Evolutionary conservation across 352 stramenopile species (phyloP), one percentile per base, ranked within the genome.

Genomic region (Hyaloperonospora arabidopsidis): DNA sequence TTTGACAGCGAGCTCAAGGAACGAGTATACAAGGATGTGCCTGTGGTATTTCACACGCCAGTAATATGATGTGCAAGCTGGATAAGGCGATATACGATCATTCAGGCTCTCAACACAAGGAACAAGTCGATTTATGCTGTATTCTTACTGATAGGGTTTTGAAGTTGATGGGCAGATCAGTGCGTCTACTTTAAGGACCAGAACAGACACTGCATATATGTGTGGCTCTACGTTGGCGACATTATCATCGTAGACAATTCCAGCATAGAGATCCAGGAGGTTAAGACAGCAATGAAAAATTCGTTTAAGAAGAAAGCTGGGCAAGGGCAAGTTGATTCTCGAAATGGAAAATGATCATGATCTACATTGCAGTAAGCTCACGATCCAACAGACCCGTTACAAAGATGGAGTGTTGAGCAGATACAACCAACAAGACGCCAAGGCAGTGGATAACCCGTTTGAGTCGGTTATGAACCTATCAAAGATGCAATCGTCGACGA

Each of bases 341-440:
- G 18, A 1, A 21, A 45, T 23, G 10, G 39, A 22, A 22, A 45
- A 10, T 5, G 10, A 45, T 22, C n/a, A 45, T 22, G 39, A 45
- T 17, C n/a, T 3, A 1, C 25, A 45, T 15, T 41, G 8, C 8
- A 45, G 39, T 45, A 22, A 6, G 11, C 39, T 45, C 2, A 45
- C 11, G 14, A 45, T 45, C n/a, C 3, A 10, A 22, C 3, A 45
- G 8, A 23, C 10, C 3, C 2, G 11, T 2, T 49, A 56, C 39
- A 49, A 50, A 7, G 29, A 57, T 13, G 41, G 43, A 17, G 41
- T 50, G n/a, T 28, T 50, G 1, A 17, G 22, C 0, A 2, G 39
- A 3, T 60, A 54, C 19, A 54, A 50, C n/a, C 46, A 61, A 17
- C 38, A 55, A 14, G 10, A 55, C 17, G 38, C 28, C 8, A 54